Percentiles rank a stretch among this genome's conserved stretches.
phyloP scores from a whole-genome alignment of 176 grass and related monocot genomes.

The Alopecurus myosuroides region DNA sequence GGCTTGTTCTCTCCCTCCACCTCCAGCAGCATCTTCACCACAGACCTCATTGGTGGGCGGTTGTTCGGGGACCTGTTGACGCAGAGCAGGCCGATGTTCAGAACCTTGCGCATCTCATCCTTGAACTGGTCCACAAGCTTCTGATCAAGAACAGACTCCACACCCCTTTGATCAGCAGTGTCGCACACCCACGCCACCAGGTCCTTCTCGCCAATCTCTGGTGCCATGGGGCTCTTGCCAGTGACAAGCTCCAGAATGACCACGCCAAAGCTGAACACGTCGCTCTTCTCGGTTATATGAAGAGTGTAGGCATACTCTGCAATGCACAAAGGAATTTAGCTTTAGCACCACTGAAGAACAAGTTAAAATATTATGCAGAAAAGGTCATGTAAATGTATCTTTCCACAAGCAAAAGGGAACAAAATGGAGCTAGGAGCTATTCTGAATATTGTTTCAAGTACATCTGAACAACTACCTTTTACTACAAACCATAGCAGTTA shows the following conservation, averaged over 20 bases:
- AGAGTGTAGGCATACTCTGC: constrained; percentile 92
- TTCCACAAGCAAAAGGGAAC: neutral
- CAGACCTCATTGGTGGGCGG: constrained; percentile 72
- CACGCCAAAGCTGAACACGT: constrained; percentile 86
- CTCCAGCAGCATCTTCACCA: constrained; percentile 73
- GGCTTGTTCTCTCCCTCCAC: constrained; percentile 26
- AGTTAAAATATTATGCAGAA: neutral
- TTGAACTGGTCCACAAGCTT: constrained; percentile 42
- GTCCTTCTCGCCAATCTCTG: constrained; percentile 51
- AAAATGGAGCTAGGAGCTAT: neutral
- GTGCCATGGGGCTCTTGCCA: constrained; percentile 45
- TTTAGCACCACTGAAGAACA: neutral
- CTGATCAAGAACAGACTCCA: constrained; percentile 51
- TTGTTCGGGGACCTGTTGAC: constrained; percentile 43
- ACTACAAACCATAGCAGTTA: neutral
- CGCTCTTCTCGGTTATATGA: constrained; percentile 78
- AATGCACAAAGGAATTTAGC: constrained; percentile 9
- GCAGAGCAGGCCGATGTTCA: constrained; percentile 62
- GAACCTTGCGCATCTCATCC: constrained; percentile 59
- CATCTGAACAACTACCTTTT: neutral
- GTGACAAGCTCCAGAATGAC: constrained; percentile 82
- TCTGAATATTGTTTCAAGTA: neutral
- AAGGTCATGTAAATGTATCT: neutral
- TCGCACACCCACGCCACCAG: constrained; percentile 56
- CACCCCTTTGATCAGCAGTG: constrained; percentile 35